Conservation (phyloP, 345 rosid genomes). For the Bruguiera sexangula region DNA sequence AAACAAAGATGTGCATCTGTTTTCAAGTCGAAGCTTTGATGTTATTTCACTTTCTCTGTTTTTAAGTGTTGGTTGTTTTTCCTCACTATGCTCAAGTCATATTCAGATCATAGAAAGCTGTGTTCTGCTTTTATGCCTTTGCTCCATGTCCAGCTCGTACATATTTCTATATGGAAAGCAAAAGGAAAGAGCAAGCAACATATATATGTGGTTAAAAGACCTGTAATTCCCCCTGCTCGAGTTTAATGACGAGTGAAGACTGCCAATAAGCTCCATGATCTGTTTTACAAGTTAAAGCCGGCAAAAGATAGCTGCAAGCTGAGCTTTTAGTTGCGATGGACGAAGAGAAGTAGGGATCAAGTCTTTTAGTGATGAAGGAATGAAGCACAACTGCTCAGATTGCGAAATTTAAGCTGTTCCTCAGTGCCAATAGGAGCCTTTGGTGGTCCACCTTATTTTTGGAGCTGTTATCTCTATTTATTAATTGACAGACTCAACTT, state of each 20-base stretch:
- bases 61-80: background rate
- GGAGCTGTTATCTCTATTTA: conserved; percentile 20
- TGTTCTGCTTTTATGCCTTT: background rate
- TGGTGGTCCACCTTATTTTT: background rate
- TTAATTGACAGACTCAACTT: conserved; percentile 21
- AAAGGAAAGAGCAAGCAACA: no score
- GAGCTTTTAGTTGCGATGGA: background rate
- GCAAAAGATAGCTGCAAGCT: background rate
- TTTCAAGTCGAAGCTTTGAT: conserved; percentile 15
- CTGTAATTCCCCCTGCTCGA: no score
- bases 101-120: background rate
- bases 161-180: no score
- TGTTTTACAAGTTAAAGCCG: background rate
- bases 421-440: conserved; percentile 4
- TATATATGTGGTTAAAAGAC: no score
- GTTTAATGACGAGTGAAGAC: no score
- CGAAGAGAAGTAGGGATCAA: background rate
- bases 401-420: conserved; percentile 25
- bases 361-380: conserved; percentile 8
- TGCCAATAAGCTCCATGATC: background rate
- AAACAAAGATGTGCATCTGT: conserved; percentile 1
- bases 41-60: background rate
- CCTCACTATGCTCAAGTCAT: background rate
- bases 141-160: no score
- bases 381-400: conserved; percentile 7